Base-by-base conservation (phyloP, 2,329 filamentous ascomycete genomes). In the Apiospora saccharicola region DNA sequence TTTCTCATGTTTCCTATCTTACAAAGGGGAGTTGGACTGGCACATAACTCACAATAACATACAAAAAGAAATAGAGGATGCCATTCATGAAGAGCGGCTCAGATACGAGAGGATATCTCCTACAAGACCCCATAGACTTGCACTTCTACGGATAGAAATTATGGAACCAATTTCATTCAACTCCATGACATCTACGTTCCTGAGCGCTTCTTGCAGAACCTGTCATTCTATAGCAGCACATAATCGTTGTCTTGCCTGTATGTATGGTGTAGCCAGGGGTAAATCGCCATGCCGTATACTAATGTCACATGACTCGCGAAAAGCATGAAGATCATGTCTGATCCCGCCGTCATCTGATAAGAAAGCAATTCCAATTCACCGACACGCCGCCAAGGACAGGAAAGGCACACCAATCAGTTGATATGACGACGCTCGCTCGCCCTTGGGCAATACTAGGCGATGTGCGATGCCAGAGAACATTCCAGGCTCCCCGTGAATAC, bases 71-170 rank as follows among this genome's bases (percentile, higher is more conserved):
- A 19, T 8, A 64, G 41, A n/a, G 34, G 10, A 41, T 4, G 24
- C 6, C 14, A 19, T 24, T 19, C 13, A 34, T 37, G 30, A 22
- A 41, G 3, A 41, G 8, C 16, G 34, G 57, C 57, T 64, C 57
- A 22, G 19, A 64, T 64, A 64, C 34, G 57, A 64, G 57, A 64
- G 34, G 22, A 41, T 41, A 1, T 64, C 57, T 41, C 30, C 57
- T 64, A 64, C n/a, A 64, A 64, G 57, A 19, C 57, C 34, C 34
- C 37, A 8, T 61, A 37, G 53, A 61, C 53, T 61, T 61, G 37
- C 26, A 30, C 30, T 61, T 61, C 53, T 61, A 61, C 22, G 19
- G 19, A 34, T 37, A n/a, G 6, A 13, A 16, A 24, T 64, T 10
- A 12, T 4, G 13, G 1, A 41, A 41, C 34, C 41, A n/a, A 24